These are phyloP conservation scores for Arthrobotrys sinensis DNA, from an alignment of 2,329 filamentous ascomycete genomes.

Conservation along the genomic window DNA sequence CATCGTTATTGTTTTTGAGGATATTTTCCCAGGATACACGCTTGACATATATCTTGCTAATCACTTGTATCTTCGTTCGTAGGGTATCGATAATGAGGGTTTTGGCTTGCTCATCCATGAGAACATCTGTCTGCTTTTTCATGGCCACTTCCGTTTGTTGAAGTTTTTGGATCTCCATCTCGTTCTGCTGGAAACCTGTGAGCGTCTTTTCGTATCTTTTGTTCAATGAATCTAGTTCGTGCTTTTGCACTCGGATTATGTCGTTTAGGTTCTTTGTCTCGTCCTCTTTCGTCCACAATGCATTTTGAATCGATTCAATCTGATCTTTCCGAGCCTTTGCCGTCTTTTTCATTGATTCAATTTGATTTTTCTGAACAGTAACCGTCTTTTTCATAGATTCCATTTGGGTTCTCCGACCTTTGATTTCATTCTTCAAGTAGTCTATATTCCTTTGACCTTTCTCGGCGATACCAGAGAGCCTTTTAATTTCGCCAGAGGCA, in stretches of 20 bases:
- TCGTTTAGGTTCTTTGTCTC: neutral
- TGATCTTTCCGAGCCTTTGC: neutral
- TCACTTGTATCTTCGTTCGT: constrained; percentile 4
- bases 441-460: neutral
- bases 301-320: neutral
- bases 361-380: too few relatives aligned
- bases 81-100: neutral
- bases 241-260: neutral
- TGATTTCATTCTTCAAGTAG: neutral
- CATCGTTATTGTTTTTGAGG: neutral
- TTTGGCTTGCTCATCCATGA: constrained; percentile 18
- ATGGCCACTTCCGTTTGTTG: constrained; percentile 15
- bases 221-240: neutral
- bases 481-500: neutral
- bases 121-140: constrained; percentile 6
- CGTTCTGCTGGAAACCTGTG: neutral
- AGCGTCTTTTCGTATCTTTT: neutral
- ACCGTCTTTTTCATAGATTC: neutral
- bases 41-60: constrained; percentile 3
- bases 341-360: neutral
- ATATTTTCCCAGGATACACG: constrained; percentile 3
- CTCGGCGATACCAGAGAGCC: neutral
- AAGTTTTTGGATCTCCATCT: constrained; percentile 6
- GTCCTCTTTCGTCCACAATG: neutral
- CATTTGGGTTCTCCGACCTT: too few relatives aligned